Percentiles rank a stretch among this genome's conserved stretches.
Conservation (phyloP, 768 basidiomycete genomes). For the Clavaria fumosa region DNA sequence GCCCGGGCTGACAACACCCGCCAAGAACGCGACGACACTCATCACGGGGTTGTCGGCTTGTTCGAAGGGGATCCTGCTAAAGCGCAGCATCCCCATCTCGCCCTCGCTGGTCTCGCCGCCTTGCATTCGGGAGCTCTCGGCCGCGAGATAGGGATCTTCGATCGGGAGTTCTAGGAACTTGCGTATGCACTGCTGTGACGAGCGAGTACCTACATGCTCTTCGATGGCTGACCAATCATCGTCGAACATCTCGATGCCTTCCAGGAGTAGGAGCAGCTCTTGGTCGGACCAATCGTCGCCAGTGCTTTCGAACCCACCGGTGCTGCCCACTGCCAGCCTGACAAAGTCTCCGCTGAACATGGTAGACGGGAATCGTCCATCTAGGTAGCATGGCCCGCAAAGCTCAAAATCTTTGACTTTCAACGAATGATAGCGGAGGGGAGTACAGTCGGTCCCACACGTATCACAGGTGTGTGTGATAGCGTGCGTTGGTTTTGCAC, state of each 20-base stretch:
- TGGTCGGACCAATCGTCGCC: constrained; percentile 81
- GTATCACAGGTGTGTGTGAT: constrained; percentile 69
- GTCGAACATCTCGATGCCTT: constrained; percentile 95
- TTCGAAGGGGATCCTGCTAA: constrained; percentile 75
- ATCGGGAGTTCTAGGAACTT: constrained; percentile 94
- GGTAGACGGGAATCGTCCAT: constrained; percentile 89
- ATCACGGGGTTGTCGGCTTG: constrained; percentile 96
- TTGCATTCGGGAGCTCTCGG: no score
- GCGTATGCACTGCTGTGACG: constrained; percentile 87
- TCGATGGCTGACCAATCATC: constrained; percentile 93
- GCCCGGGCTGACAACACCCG: constrained; percentile 78
- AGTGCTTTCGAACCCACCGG: constrained; percentile 24
- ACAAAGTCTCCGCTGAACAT: constrained; percentile 98
- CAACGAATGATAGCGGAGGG: constrained; percentile 79
- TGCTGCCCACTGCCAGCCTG: constrained; percentile 41
- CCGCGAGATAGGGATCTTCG: constrained; percentile 87
- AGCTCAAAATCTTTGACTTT: constrained; percentile 87
- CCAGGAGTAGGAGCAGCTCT: constrained; percentile 78
- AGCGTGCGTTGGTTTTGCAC: constrained; percentile 19
- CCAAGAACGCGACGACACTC: constrained; percentile 95
- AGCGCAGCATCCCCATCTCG: constrained; percentile 60
- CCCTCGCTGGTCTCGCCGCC: constrained; percentile 63
- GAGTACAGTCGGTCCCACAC: constrained; percentile 87
- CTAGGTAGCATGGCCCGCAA: constrained; percentile 85
- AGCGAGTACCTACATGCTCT: constrained; percentile 84